Conservation (phyloP, 805 yeast species). For the Yamadazyma sp. region DNA sequence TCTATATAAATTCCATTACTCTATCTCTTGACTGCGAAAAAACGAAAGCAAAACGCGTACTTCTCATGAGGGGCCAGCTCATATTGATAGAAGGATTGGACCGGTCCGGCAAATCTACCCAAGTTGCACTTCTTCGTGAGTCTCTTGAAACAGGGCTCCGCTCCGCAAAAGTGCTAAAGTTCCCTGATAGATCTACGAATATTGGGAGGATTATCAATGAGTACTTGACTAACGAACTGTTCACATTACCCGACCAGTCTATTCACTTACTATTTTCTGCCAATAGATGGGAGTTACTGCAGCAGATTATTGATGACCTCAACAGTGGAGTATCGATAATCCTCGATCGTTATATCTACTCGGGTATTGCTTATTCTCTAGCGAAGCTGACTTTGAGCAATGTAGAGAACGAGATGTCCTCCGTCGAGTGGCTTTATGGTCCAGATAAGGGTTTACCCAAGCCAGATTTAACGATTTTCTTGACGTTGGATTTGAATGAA, state of each 20-base stretch:
- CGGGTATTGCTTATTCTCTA: slow-evolving; percentile 89
- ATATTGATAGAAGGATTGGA: slow-evolving; percentile 92
- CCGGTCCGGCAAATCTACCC: slow-evolving; percentile 93
- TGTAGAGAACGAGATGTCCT: slow-evolving; percentile 26
- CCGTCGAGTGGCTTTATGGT: slow-evolving; percentile 70
- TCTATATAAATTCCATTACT: no score
- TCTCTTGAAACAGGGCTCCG: slow-evolving; percentile 12
- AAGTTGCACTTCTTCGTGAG: slow-evolving; percentile 41
- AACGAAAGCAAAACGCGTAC: no score
- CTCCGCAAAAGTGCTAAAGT: slow-evolving; percentile 54
- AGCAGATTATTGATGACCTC: slow-evolving; percentile 45
- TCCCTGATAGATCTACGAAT: slow-evolving; percentile 84
- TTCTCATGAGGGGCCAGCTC: slow-evolving; percentile 68
- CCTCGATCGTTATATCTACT: slow-evolving; percentile 84
- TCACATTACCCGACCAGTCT: slow-evolving; percentile 66
- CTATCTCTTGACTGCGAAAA: not conserved
- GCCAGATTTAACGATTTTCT: slow-evolving; percentile 82
- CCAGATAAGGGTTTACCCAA: slow-evolving; percentile 84
- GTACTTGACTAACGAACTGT: slow-evolving; percentile 56
- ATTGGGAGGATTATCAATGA: slow-evolving; percentile 77
- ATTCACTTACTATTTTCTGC: slow-evolving; percentile 89
- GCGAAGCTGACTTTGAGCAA: slow-evolving; percentile 56
- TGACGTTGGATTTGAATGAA: slow-evolving; percentile 54
- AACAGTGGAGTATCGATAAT: slow-evolving; percentile 58
- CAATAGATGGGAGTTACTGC: slow-evolving; percentile 85